A percentile compares a stretch with the other conserved stretches of the same genome.
These are phyloP conservation scores for Tetradesmus lagerheimii DNA, from an alignment of 139 green algal species.

Conservation along the genomic window DNA sequence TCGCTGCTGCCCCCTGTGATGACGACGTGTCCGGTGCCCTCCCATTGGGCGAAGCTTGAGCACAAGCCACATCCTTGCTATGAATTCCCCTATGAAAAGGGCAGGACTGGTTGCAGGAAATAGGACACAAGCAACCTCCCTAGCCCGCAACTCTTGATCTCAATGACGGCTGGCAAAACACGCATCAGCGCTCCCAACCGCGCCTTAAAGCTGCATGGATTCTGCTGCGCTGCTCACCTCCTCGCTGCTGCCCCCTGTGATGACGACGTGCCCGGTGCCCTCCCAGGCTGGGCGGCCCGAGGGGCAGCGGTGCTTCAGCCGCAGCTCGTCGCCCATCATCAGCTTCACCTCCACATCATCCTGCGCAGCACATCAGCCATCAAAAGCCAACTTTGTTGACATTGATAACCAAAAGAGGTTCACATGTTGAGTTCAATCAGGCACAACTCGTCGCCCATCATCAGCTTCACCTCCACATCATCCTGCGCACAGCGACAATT, in stretches of 20 bases:
- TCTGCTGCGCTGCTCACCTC: conserved; percentile 10
- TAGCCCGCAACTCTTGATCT: too few species aligned
- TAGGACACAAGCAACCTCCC: too few species aligned
- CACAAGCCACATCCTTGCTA: too few species aligned
- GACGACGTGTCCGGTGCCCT: conserved; percentile 80
- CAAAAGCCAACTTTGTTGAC: too few species aligned
- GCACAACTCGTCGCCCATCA: neutral
- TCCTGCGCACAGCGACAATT: conserved; percentile 62
- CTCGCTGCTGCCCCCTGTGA: conserved; percentile 23
- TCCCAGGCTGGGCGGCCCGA: conserved; percentile 77
- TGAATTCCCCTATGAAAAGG: too few species aligned
- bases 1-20: conserved; percentile 42
- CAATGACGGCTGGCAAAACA: too few species aligned
- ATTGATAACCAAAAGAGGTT: too few species aligned
- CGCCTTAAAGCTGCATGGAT: neutral
- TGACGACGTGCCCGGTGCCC: conserved; percentile 79
- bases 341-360: conserved; percentile 81
- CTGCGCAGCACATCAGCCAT: conserved; percentile 38
- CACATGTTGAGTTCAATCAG: too few species aligned
- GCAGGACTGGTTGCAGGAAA: too few species aligned
- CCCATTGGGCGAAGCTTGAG: too few species aligned
- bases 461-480: neutral
- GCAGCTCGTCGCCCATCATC: conserved; percentile 93
- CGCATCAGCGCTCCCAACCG: too few species aligned
- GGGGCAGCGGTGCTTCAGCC: conserved; percentile 80